These are phyloP conservation scores for Zasmidium citrigriseum DNA, from an alignment of 2,329 filamentous ascomycete genomes.

Conservation along the genomic window DNA sequence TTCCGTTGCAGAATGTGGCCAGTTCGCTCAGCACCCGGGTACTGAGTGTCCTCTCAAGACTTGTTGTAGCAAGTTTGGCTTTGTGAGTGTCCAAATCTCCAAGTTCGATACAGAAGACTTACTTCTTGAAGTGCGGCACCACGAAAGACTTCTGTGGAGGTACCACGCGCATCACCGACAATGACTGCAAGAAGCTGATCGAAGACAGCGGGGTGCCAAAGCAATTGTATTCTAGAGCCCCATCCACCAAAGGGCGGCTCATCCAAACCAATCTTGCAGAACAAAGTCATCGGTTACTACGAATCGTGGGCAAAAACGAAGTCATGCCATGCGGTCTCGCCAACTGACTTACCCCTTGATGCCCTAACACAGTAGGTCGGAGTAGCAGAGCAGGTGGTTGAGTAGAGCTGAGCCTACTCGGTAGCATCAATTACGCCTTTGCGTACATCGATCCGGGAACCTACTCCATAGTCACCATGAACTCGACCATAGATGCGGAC, in stretches of 20 bases:
- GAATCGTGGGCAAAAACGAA: background rate
- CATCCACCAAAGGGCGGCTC: background rate
- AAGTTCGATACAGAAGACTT: background rate
- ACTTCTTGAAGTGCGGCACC: background rate
- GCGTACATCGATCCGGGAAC: constrained; percentile 14
- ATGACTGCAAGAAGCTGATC: too few relatives aligned
- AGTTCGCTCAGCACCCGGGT: background rate
- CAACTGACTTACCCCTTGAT: constrained; percentile 5
- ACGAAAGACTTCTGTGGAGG: background rate
- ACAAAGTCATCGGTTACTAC: constrained; percentile 8
- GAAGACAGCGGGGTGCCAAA: background rate
- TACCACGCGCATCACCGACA: background rate
- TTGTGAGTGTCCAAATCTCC: background rate
- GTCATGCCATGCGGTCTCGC: background rate
- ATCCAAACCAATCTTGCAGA: background rate
- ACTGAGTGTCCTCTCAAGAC: background rate
- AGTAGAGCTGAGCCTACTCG: too few relatives aligned
- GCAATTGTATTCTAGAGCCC: background rate
- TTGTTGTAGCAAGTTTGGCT: background rate
- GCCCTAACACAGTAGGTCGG: constrained; percentile 5
- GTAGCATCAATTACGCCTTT: background rate
- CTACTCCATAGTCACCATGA: constrained; percentile 30
- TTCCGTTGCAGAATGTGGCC: background rate
- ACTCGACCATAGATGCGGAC: constrained; percentile 1
- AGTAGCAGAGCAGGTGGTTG: too few relatives aligned